Base-by-base conservation (phyloP, 2,329 filamentous ascomycete genomes). In the Proliferodiscus dingleyae region DNA sequence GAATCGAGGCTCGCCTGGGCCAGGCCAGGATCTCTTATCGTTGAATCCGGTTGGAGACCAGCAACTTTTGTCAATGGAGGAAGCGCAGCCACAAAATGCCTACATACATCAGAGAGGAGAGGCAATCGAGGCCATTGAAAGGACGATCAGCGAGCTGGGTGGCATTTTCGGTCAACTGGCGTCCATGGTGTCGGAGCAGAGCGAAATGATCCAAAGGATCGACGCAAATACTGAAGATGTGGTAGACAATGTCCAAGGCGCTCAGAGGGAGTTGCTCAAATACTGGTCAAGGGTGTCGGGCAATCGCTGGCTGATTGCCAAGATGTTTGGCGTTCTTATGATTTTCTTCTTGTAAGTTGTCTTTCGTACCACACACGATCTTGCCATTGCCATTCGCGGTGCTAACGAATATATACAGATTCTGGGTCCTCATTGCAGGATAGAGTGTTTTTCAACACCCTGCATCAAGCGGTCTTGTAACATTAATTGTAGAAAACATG, bases 181-280 rank as follows among this genome's bases (percentile, higher is more conserved):
- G 28, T 83, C 88, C 56, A 97, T 98, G 93, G 93, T 98, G 23
- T 89, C 86, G 45, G 91, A 98, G 66, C 93, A 98, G 69, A 89
- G 87, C 51, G 93, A 96, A 68, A 95, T 95, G 85, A 95, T 98
- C 55, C 89, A 97, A 68, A 78, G 91, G 40, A 96, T 96, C 62
- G 91, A 97, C 61, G 91, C 91, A 54, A 96, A 97, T 66, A 96
- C 91, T 1, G 93, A 98, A 62, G 90, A 96, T 59, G 89, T 98
- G 5, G 91, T 98, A 44, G 91, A 97, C 62, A 98, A 98, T 59
- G 91, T 98, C n/a, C 81, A 95, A 62, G 93, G 93, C 15, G 93
- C 93, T 5, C 93, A 98, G 65, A 78, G 90, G 52, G 91, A 98
- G 68, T 66, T 98, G 61, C 80, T 98, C 70, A 96, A 96, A 67